Conservation (phyloP, 306 rosid species). For the Citrullus amarus region DNA sequence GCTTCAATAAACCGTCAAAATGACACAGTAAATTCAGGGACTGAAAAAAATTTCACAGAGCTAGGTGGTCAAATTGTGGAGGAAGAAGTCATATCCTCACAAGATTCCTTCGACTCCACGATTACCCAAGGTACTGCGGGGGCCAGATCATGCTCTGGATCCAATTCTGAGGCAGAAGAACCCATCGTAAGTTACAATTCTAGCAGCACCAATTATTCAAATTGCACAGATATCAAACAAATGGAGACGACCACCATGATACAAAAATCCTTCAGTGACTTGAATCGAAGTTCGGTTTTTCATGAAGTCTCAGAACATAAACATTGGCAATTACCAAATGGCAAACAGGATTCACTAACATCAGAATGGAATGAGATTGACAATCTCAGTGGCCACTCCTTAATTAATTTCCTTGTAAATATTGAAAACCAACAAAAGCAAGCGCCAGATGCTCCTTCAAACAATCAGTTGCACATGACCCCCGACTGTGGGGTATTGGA, state of each 20-base stretch:
- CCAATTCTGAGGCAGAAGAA: conserved; percentile 62
- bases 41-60: conserved; percentile 15
- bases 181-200: conserved; percentile 24
- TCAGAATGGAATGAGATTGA: conserved; percentile 20
- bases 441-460: conserved; percentile 26
- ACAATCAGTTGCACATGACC: conserved; percentile 16
- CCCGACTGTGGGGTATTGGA: conserved; percentile 22
- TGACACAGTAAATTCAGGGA: conserved; percentile 20
- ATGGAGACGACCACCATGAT: conserved; percentile 29
- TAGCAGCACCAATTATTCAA: conserved; percentile 18
- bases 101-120: conserved; percentile 68
- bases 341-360: conserved; percentile 20
- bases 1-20: conserved; percentile 27
- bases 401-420: conserved; percentile 24
- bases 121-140: conserved; percentile 43
- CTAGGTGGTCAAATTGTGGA: conserved; percentile 32
- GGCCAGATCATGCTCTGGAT: conserved; percentile 34
- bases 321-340: conserved; percentile 14
- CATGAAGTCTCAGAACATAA: conserved; percentile 28
- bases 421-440: conserved; percentile 25
- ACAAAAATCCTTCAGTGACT: conserved; percentile 38
- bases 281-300: conserved; percentile 27
- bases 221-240: conserved; percentile 22
- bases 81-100: conserved; percentile 63
- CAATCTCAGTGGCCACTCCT: conserved; percentile 23